Conservation (phyloP, 2,329 filamentous ascomycete species). For the Fusarium tanahbumbuense region DNA sequence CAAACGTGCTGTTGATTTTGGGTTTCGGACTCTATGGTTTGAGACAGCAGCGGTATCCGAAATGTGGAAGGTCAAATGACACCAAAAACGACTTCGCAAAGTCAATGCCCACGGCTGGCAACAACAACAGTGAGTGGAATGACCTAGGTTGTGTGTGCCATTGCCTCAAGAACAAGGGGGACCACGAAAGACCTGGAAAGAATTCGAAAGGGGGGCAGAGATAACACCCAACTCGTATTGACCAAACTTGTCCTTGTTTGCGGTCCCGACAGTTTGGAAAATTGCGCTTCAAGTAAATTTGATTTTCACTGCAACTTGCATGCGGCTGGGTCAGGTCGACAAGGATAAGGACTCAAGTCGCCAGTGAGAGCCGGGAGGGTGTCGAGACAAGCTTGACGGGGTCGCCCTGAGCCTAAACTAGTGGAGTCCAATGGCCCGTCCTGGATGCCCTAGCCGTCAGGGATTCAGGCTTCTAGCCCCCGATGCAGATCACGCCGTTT, state of each 20-base stretch:
- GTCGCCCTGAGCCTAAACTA: conserved; percentile 42
- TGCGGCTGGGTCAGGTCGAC: conserved; percentile 36
- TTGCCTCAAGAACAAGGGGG: conserved; percentile 28
- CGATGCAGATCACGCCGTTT: conserved; percentile 49
- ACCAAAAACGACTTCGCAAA: conserved; percentile 29
- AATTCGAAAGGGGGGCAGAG: conserved; percentile 28
- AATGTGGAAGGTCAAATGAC: conserved; percentile 43
- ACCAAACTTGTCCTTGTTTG: conserved; percentile 40
- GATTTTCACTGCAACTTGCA: conserved; percentile 44
- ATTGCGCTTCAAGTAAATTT: conserved; percentile 50
- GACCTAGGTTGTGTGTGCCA: conserved; percentile 22
- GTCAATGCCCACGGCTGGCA: conserved; percentile 42
- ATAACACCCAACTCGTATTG: conserved; percentile 42
- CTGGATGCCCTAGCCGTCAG: conserved; percentile 40
- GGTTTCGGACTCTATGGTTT: background rate
- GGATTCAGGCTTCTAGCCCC: conserved; percentile 46
- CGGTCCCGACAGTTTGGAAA: conserved; percentile 53
- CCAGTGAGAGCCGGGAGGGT: conserved; percentile 33
- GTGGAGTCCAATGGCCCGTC: conserved; percentile 25
- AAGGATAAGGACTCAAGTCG: conserved; percentile 37
- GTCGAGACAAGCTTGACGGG: conserved; percentile 44
- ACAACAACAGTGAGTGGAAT: conserved; percentile 34
- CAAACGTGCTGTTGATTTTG: background rate
- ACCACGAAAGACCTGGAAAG: conserved; percentile 28
- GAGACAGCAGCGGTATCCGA: background rate